Conservation (phyloP, 495 filamentous ascomycete species). For the Pyrenula massariospora region DNA sequence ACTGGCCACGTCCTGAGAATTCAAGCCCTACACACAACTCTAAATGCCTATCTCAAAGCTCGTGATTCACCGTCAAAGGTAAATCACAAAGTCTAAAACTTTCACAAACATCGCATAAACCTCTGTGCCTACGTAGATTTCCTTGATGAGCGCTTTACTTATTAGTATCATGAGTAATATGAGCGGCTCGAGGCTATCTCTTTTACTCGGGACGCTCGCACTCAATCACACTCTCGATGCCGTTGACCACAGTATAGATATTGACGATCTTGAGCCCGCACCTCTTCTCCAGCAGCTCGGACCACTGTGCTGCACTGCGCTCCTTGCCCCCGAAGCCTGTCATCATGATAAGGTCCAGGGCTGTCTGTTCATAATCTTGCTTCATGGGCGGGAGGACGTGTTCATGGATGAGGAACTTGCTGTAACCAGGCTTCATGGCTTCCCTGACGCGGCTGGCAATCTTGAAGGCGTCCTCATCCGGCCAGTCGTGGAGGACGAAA, state of each 20-base stretch:
- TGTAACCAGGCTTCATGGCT: constrained; percentile 29
- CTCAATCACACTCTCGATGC: constrained; percentile 27
- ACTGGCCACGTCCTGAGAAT: no score
- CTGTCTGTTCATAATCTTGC: no score
- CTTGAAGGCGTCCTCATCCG: constrained; percentile 19
- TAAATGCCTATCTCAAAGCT: no score
- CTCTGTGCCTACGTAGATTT: no score
- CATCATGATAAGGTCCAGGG: constrained; percentile 27
- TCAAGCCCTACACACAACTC: no score
- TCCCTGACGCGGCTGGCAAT: constrained; percentile 27
- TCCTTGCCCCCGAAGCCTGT: constrained; percentile 22
- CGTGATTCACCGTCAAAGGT: no score
- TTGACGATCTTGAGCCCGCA: constrained; percentile 24
- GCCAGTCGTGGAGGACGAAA: constrained; percentile 39
- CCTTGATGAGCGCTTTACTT: no score
- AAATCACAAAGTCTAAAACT: no score
- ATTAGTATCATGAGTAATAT: no score
- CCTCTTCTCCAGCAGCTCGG: constrained; percentile 17
- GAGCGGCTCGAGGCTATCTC: no score
- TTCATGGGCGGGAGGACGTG: constrained; percentile 22
- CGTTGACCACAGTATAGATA: constrained; percentile 21
- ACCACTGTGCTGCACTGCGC: constrained; percentile 21
- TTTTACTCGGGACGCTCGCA: no score
- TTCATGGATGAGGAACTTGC: constrained; percentile 26
- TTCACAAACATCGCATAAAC: no score